A percentile compares a stretch with the other conserved stretches of the same genome.
phyloP scores from a whole-genome alignment of 1,139 yeast species.

The Debaryomycetaceae sp. region DNA sequence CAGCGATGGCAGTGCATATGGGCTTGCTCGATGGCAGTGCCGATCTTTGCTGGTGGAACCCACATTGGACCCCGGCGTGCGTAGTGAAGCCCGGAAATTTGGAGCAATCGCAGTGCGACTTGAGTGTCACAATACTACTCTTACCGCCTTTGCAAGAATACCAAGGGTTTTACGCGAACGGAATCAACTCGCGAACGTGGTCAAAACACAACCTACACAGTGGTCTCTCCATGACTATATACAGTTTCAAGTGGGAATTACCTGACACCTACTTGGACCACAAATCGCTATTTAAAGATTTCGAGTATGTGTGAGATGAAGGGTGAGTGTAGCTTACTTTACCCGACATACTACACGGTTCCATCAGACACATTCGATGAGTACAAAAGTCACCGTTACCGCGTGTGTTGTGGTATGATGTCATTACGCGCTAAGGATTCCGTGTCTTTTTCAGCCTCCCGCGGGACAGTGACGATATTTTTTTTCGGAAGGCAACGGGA shows the following conservation, averaged over 20 bases:
- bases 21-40: slow-evolving; percentile 41
- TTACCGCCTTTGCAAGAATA: slow-evolving; percentile 60
- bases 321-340: background rate
- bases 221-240: slow-evolving; percentile 56
- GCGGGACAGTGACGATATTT: too few relatives aligned
- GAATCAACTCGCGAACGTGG: slow-evolving; percentile 72
- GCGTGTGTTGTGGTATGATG: too few relatives aligned
- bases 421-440: too few relatives aligned
- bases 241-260: slow-evolving; percentile 42
- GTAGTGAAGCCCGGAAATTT: slow-evolving; percentile 12
- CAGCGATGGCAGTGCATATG: slow-evolving; percentile 62
- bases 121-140: slow-evolving; percentile 58
- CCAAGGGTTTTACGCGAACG: slow-evolving; percentile 53
- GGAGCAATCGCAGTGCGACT: slow-evolving; percentile 30
- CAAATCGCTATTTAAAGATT: slow-evolving; percentile 15
- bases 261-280: slow-evolving; percentile 22
- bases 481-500: too few relatives aligned
- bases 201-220: slow-evolving; percentile 38
- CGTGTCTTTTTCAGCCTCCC: too few relatives aligned
- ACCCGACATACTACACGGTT: too few relatives aligned
- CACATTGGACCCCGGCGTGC: slow-evolving; percentile 18
- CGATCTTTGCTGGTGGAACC: slow-evolving; percentile 26
- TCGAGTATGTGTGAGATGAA: too few relatives aligned
- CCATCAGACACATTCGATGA: too few relatives aligned
- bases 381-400: too few relatives aligned